phyloP scores from a whole-genome alignment of 345 rosid species.

The thale cress (Arabidopsis thaliana) region TAIR10.1 NC_003075.7:903501-904000 shows the following conservation, averaged over 20 bases:
- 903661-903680: slow-evolving; percentile 7
- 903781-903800: neutral
- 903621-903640: neutral
- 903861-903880: slow-evolving; percentile 99
- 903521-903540: slow-evolving; percentile 60
- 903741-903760: neutral
- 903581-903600: slow-evolving; percentile 1
- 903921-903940: slow-evolving; percentile 98
- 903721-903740: neutral
- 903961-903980: slow-evolving; percentile 95
- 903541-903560: neutral
- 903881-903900: slow-evolving; percentile 95
- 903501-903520: slow-evolving; percentile 96
- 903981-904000: slow-evolving; percentile 98
- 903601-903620: slow-evolving; percentile 4
- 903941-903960: slow-evolving; percentile 98
- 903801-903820: slow-evolving; percentile 63
- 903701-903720: slow-evolving; percentile 8
- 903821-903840: slow-evolving; percentile 96
- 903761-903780: slow-evolving; percentile 2
- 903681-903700: slow-evolving; percentile 21
- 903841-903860: slow-evolving; percentile 99
- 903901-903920: slow-evolving; percentile 97
- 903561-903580: slow-evolving; percentile 8
- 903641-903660: slow-evolving; percentile 17